Conservation (phyloP, 768 basidiomycete genomes). For the Pilatotrama ljubarskyi region DNA sequence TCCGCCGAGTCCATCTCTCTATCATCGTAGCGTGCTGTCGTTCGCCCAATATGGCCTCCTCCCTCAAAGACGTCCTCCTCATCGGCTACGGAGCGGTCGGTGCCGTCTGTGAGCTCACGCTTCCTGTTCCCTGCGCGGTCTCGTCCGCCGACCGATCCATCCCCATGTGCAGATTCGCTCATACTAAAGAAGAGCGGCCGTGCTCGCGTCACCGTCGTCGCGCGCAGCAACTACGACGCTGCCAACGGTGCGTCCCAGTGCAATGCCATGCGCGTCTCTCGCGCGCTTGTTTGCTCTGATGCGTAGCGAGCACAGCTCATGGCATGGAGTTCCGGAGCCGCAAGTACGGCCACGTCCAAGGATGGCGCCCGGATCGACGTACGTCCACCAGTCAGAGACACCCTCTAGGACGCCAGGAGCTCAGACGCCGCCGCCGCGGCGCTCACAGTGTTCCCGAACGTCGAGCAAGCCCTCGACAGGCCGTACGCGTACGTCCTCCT, state of each 20-base stretch:
- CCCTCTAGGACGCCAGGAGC: too few relatives aligned
- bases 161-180: conserved; percentile 57
- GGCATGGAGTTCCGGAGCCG: conserved; percentile 58
- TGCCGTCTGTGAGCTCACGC: conserved; percentile 52
- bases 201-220: conserved; percentile 70
- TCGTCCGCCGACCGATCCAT: neutral
- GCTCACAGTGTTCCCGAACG: conserved; percentile 54
- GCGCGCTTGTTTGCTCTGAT: neutral
- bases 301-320: conserved; percentile 40
- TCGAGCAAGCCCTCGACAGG: conserved; percentile 59
- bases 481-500: conserved; percentile 66
- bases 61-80: conserved; percentile 50
- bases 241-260: conserved; percentile 41
- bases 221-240: conserved; percentile 64
- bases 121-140: neutral
- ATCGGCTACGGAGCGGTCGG: conserved; percentile 72
- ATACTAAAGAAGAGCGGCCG: conserved; percentile 57
- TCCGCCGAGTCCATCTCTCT: too few relatives aligned
- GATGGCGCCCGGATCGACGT: conserved; percentile 69
- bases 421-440: too few relatives aligned
- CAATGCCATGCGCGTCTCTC: neutral
- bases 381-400: conserved; percentile 22
- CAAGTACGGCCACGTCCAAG: conserved; percentile 57
- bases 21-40: too few relatives aligned
- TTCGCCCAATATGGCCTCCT: neutral